Conservation (phyloP, 2,329 filamentous ascomycete genomes). For the Trichoderma polysporum region DNA sequence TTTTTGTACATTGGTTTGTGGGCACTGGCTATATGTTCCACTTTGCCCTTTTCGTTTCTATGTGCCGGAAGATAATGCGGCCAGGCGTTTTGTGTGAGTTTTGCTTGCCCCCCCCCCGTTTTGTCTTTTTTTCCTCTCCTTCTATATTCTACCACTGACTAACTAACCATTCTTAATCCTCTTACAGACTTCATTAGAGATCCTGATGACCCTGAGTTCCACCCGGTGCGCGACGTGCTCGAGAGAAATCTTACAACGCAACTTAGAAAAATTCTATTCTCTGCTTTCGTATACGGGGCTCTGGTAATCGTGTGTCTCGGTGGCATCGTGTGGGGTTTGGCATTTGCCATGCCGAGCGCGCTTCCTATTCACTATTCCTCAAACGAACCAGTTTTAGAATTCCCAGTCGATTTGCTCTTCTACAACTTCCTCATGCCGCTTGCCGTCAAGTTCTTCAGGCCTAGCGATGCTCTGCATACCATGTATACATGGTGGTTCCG, state of each 20-base stretch:
- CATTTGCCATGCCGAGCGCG: slow-evolving; percentile 64
- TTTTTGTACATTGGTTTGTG: slow-evolving; percentile 98
- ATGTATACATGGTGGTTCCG: slow-evolving; percentile 98
- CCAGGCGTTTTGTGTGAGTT: slow-evolving; percentile 84
- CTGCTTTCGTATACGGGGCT: slow-evolving; percentile 90
- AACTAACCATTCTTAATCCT: neutral
- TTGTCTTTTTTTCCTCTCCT: neutral
- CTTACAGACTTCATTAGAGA: slow-evolving; percentile 86
- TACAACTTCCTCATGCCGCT: slow-evolving; percentile 96
- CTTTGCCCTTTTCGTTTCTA: slow-evolving; percentile 96
- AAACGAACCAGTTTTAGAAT: slow-evolving; percentile 88
- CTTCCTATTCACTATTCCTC: slow-evolving; percentile 93
- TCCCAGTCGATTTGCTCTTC: slow-evolving; percentile 89
- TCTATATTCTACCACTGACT: neutral
- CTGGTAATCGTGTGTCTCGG: slow-evolving; percentile 91
- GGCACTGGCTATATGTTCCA: slow-evolving; percentile 99
- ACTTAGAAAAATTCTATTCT: slow-evolving; percentile 93
- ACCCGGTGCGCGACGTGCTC: slow-evolving; percentile 93
- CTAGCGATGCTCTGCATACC: slow-evolving; percentile 76
- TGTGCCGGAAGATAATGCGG: slow-evolving; percentile 98
- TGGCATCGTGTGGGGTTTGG: slow-evolving; percentile 91
- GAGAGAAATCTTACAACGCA: slow-evolving; percentile 91
- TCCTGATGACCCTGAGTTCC: slow-evolving; percentile 96
- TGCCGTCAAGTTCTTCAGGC: slow-evolving; percentile 79
- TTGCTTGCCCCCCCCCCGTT: neutral